These are phyloP conservation scores for Dictyostelium discoideum DNA, from an alignment of 78 protist genomes.

Conservation along the genomic window DNA sequence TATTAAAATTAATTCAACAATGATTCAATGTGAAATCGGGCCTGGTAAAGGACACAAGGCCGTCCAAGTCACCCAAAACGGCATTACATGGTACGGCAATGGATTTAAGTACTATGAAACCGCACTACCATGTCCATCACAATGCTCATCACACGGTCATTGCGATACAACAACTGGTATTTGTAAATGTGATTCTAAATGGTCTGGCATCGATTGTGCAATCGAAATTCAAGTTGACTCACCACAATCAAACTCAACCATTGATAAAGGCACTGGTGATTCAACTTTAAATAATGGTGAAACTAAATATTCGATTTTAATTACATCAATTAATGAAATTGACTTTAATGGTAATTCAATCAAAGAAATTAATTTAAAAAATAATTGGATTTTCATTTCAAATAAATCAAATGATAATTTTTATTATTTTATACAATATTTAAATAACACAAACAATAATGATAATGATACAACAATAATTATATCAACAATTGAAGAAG, in stretches of 20 bases:
- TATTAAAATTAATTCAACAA: not conserved
- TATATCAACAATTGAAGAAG: conserved; percentile 9
- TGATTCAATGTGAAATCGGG: not conserved
- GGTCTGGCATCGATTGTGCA: not conserved
- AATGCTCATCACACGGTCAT: not conserved
- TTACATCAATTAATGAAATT: not conserved
- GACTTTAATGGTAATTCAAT: not conserved
- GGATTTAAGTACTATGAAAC: not conserved
- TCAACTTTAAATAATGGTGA: not conserved
- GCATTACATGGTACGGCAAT: not conserved
- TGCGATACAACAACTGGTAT: not conserved
- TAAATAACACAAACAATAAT: not conserved
- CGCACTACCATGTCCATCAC: not conserved
- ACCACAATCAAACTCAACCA: not conserved
- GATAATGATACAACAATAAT: not conserved
- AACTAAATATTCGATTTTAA: not conserved
- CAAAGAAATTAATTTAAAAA: not conserved
- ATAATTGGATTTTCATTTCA: not conserved
- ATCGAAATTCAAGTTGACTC: not conserved
- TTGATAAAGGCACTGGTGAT: not conserved
- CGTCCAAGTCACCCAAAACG: not conserved
- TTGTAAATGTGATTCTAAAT: not conserved
- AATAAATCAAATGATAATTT: not conserved
- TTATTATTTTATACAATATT: not conserved
- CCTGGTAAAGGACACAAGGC: not conserved